Base-by-base conservation (phyloP, 345 rosid genomes). In the thale cress (Arabidopsis thaliana) region DNA sequence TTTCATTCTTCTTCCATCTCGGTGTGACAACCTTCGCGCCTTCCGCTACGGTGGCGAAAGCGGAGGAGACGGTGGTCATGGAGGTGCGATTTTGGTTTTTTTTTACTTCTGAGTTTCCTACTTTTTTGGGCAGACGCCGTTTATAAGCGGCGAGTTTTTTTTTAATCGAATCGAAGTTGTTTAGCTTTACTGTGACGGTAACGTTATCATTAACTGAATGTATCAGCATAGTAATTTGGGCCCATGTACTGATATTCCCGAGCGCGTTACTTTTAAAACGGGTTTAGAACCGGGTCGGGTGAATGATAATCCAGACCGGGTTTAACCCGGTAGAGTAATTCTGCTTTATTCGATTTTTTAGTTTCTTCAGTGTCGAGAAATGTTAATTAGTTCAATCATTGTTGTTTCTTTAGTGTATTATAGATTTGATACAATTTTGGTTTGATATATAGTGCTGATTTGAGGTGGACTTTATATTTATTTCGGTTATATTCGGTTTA, bases 231-330 rank as follows among this genome's bases (percentile, higher is more conserved):
- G 78, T 52, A 12, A 48, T 51, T 53, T 40, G 67, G 78, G 73
- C 28, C 78, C 61, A 24, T 30, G 12, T 20, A 48, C n/a, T 46
- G 23, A 16, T 49, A 59, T 49, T 67, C 78, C 67, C 67, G 37
- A 75, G 73, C 78, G 73, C 73, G 78, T 74, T 72, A 74, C 73
- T 74, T 74, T 49, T 58, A 59, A 75, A 75, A 49, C 73, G 73
- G 78, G 72, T 45, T 72, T 22, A 2, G 20, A 32, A 32, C 20
- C 46, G 46, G 25, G 33, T 28, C 66, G 62, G 73, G 55, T 67
- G 34, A 8, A 22, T 22, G 38, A 50, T 69, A 59, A 38, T 59
- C 36, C 52, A 41, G 22, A 16, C 33, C 37, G 52, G 16, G 8
- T 12, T 57, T 46, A 32, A 65, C 28, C 71, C 59, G 30, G 24